Base-by-base conservation (phyloP, 164 flowering plant species). In the Stephania yunnanensis region DNA sequence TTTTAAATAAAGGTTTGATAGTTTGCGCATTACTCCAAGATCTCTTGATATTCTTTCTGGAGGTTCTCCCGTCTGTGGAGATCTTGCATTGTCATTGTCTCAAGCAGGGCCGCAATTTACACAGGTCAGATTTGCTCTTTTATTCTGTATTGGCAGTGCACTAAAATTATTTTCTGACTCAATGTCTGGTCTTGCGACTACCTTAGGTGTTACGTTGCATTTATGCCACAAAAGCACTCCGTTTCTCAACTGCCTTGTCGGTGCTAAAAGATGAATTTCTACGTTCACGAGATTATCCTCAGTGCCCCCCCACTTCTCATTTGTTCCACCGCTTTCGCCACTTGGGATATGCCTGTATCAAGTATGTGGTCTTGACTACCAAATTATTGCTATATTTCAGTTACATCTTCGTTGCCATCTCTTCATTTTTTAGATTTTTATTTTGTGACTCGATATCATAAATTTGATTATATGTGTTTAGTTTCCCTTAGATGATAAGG, bases 61-160 rank as follows among this genome's bases (percentile, higher is more conserved):
- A 83, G 97, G 98, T 78, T 82, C 99, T 80, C 97, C 99, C 67
- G 91, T 94, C 75, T 96, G 98, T 86, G 99, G 99, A 77, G 97
- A 94, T 84, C 97, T 96, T 81, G 97, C 99, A 71, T 97, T 96
- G 70, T 86, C 99, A 82, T 80, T 96, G 76, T 92, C 99, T 50
- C 99, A 96, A 85, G 88, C 98, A 36, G 95, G 99, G 69, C 97
- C 98, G 65, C 99, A 96, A 84, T 96, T 96, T 81, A 92, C 98
- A 48, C 99, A 95, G 92, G 99, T 93, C 76, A 76, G 79, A 20
- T 25, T 55, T 64, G 31, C 48, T 74, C 30, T 76, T 36, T 10
- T 61, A 19, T 20, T 46, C 30, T 48, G 75, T 42, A 58, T 10
- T 7, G 10, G 17, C 45, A n/a, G 9, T 44, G 6, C n/a, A 20